Evolutionary conservation across 2,329 filamentous ascomycete species (phyloP).

Genomic region (Claviceps sp.): DNA sequence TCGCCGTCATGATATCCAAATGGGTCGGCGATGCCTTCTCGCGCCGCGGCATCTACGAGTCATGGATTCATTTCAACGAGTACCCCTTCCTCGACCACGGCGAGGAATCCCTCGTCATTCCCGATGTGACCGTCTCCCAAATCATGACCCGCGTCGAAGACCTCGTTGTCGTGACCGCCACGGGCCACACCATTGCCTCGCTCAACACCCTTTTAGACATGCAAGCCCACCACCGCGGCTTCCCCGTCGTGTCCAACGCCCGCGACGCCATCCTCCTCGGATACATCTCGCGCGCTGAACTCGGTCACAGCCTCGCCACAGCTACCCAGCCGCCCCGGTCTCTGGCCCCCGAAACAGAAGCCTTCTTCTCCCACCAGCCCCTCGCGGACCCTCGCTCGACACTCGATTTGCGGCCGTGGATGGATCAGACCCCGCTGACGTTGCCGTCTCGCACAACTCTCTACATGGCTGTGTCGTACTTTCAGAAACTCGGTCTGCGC

Average conservation of each 20-base stretch:
- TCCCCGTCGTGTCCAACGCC: slow-evolving; percentile 73
- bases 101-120: slow-evolving; percentile 58
- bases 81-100: slow-evolving; percentile 93
- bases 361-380: slow-evolving; percentile 73
- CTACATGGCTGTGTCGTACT: slow-evolving; percentile 80
- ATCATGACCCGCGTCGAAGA: slow-evolving; percentile 92
- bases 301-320: slow-evolving; percentile 61
- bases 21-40: slow-evolving; percentile 97
- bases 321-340: slow-evolving; percentile 40
- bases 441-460: slow-evolving; percentile 64
- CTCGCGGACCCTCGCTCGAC: slow-evolving; percentile 64
- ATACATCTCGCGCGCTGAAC: slow-evolving; percentile 86
- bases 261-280: slow-evolving; percentile 70
- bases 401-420: slow-evolving; percentile 88
- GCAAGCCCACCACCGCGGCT: slow-evolving; percentile 77
- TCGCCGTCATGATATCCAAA: slow-evolving; percentile 94
- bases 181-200: slow-evolving; percentile 72
- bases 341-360: slow-evolving; percentile 58
- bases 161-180: slow-evolving; percentile 73
- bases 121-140: slow-evolving; percentile 72
- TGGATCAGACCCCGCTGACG: slow-evolving; percentile 96
- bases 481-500: slow-evolving; percentile 82
- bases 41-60: slow-evolving; percentile 87
- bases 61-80: slow-evolving; percentile 91
- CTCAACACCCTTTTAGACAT: slow-evolving; percentile 57